Conservation (phyloP, 1,139 yeast genomes). For the Diutina mesorugosa region DNA sequence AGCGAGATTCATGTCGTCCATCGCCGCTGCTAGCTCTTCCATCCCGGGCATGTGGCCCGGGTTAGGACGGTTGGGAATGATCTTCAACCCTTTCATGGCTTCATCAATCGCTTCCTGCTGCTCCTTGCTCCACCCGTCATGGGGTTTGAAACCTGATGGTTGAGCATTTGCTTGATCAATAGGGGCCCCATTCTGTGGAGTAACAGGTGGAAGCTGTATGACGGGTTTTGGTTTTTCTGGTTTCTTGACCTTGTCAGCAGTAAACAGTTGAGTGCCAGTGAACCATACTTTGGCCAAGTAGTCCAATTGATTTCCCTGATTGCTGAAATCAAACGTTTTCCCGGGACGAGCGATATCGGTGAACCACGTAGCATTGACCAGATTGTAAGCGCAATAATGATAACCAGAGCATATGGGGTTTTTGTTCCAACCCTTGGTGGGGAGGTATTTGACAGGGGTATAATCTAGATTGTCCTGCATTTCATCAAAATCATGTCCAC, state of each 20-base stretch:
- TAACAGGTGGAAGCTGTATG: background rate
- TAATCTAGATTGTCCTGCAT: background rate
- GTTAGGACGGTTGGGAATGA: background rate
- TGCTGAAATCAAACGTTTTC: background rate
- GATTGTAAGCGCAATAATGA: background rate
- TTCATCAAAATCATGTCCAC: background rate
- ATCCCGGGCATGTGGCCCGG: background rate
- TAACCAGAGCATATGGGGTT: background rate
- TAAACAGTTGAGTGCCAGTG: background rate
- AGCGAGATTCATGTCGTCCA: background rate
- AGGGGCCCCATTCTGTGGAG: background rate
- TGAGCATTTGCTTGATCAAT: background rate
- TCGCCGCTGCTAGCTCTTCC: background rate
- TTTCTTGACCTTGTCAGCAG: background rate
- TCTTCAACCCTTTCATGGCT: background rate
- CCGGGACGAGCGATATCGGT: background rate
- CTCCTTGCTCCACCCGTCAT: background rate
- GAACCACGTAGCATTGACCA: background rate
- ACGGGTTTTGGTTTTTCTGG: background rate
- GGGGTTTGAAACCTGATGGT: background rate
- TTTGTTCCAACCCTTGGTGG: background rate
- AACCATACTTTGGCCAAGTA: conserved; percentile 2
- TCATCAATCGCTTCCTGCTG: background rate
- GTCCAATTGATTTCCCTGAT: background rate
- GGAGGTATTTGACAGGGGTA: background rate